These are phyloP conservation scores for Phaffia australis DNA, from an alignment of 768 basidiomycete genomes.

Conservation along the genomic window DNA sequence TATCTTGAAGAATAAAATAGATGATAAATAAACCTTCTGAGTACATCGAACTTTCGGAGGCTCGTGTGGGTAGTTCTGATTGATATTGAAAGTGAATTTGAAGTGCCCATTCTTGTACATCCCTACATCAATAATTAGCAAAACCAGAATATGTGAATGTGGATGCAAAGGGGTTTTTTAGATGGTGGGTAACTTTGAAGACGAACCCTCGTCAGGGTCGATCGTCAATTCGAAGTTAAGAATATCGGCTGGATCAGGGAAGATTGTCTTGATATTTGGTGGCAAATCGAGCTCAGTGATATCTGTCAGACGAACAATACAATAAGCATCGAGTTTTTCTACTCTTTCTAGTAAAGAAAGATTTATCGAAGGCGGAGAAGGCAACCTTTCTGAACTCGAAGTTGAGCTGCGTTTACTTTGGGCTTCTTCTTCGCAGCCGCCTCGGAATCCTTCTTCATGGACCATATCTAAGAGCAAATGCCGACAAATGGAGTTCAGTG, in stretches of 20 bases:
- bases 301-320: conserved; percentile 45
- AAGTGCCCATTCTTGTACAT: conserved; percentile 98
- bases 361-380: background rate
- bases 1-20: conserved; percentile 31
- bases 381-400: conserved; percentile 97
- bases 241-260: conserved; percentile 84
- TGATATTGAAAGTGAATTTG: conserved; percentile 88
- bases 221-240: conserved; percentile 94
- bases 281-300: conserved; percentile 94
- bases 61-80: conserved; percentile 96
- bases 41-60: conserved; percentile 98
- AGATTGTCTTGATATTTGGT: conserved; percentile 87
- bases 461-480: conserved; percentile 65
- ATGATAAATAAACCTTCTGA: conserved; percentile 52
- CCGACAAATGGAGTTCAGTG: background rate
- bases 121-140: conserved; percentile 44
- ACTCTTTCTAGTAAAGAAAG: no score
- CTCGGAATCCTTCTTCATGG: conserved; percentile 99
- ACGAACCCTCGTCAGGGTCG: conserved; percentile 85
- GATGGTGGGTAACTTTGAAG: background rate
- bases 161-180: background rate
- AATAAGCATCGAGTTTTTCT: background rate
- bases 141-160: background rate
- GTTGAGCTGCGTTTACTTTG: conserved; percentile 94
- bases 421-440: conserved; percentile 95